These are phyloP conservation scores for Lachnum nothofagi DNA, from an alignment of 2,329 filamentous ascomycete genomes.

Conservation along the genomic window DNA sequence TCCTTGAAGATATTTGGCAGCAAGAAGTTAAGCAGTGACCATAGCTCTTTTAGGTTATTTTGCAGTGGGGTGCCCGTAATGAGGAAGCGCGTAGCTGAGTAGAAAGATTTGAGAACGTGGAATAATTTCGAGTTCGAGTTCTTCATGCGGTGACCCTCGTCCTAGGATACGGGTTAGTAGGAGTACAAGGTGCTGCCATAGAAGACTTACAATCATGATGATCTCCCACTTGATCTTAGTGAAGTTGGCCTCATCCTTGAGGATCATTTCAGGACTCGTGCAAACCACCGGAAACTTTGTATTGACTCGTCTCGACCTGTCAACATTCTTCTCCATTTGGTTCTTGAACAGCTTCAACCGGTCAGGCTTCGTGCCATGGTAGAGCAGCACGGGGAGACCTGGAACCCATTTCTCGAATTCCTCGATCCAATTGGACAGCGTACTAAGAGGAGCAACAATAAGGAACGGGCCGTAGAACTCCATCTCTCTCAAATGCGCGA, in stretches of 20 bases:
- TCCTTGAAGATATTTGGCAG: slow-evolving; percentile 90
- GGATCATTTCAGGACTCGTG: slow-evolving; percentile 93
- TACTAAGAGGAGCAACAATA: slow-evolving; percentile 85
- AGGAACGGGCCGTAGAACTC: slow-evolving; percentile 85
- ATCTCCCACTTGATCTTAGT: slow-evolving; percentile 90
- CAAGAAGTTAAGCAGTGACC: slow-evolving; percentile 91
- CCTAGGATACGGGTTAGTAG: slow-evolving; percentile 42
- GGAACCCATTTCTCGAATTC: slow-evolving; percentile 92
- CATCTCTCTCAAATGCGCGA: slow-evolving; percentile 78
- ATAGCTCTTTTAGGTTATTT: slow-evolving; percentile 90
- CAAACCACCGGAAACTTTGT: slow-evolving; percentile 82
- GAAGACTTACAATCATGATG: slow-evolving; percentile 72
- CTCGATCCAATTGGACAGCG: slow-evolving; percentile 90
- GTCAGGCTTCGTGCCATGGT: slow-evolving; percentile 77
- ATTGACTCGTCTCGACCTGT: slow-evolving; percentile 47
- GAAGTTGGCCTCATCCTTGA: slow-evolving; percentile 79
- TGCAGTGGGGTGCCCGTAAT: slow-evolving; percentile 94
- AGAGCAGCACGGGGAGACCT: slow-evolving; percentile 79
- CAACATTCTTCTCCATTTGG: slow-evolving; percentile 65
- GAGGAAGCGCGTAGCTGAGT: slow-evolving; percentile 81
- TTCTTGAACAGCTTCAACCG: slow-evolving; percentile 70
- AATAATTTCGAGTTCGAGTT: slow-evolving; percentile 93
- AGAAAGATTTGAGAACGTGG: slow-evolving; percentile 79
- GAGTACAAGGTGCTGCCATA: not conserved
- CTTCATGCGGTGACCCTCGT: slow-evolving; percentile 95